Conservation (phyloP, 164 flowering plant species). For the Berberis vulgaris region DNA sequence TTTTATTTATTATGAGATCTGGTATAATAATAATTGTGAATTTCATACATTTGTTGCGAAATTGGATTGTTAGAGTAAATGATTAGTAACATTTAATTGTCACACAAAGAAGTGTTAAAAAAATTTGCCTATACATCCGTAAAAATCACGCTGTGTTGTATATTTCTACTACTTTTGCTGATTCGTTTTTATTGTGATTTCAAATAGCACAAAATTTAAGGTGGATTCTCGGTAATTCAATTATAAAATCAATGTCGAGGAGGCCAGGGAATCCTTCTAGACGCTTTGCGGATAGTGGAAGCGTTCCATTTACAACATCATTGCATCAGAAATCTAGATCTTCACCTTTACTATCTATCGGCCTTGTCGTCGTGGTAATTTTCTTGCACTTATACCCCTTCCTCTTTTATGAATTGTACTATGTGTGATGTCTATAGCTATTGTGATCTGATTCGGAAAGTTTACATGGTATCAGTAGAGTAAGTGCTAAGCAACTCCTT, state of each 20-base stretch:
- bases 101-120: no score
- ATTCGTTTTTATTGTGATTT: neutral
- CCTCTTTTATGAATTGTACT: neutral
- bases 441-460: neutral
- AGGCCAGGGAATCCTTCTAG: slow-evolving; percentile 52
- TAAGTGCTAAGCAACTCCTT: no score
- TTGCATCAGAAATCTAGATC: slow-evolving; percentile 61
- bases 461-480: no score
- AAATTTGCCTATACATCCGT: no score
- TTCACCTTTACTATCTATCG: slow-evolving; percentile 51
- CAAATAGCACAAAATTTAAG: no score
- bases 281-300: slow-evolving; percentile 50
- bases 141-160: no score
- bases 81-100: no score
- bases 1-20: no score
- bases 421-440: neutral
- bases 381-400: neutral
- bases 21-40: no score
- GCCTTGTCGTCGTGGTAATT: slow-evolving; percentile 50
- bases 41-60: no score
- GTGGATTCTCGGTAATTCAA: slow-evolving; percentile 26
- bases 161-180: neutral
- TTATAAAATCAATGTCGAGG: slow-evolving; percentile 73
- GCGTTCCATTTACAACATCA: slow-evolving; percentile 42
- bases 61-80: no score